Conservation (phyloP, 768 basidiomycete species). For the Suillus cothurnatus region DNA sequence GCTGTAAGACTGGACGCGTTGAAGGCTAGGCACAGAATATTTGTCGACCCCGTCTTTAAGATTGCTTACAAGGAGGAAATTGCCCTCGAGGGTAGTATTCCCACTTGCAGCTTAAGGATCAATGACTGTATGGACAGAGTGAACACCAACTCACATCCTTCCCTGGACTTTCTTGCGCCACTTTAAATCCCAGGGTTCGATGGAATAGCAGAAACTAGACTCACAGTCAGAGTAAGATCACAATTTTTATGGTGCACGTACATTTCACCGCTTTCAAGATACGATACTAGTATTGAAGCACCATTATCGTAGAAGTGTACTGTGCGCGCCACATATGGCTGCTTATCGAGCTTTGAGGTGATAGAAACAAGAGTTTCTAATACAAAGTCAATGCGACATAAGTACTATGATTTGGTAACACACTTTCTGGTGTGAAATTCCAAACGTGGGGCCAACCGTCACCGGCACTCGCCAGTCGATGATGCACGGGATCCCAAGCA, state of each 20-base stretch:
- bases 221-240: neutral
- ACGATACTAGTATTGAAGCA: neutral
- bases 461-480: neutral
- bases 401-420: neutral
- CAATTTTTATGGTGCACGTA: neutral
- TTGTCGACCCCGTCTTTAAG: too few relatives aligned
- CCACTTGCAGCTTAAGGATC: too few relatives aligned
- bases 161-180: too few relatives aligned
- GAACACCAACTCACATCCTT: too few relatives aligned
- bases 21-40: too few relatives aligned
- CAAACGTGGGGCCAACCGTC: neutral
- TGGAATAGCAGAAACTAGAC: neutral
- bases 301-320: constrained; percentile 6
- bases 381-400: neutral
- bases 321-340: neutral
- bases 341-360: constrained; percentile 1
- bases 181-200: too few relatives aligned
- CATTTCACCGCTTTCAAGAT: constrained; percentile 2
- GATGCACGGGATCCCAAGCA: neutral
- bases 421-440: neutral
- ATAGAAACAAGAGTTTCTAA: neutral
- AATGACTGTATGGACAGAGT: too few relatives aligned
- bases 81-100: too few relatives aligned
- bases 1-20: too few relatives aligned
- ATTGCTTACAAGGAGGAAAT: too few relatives aligned